These are phyloP conservation scores for Backusella psychrophila DNA, from an alignment of 192 early-diverging fungal species.

Conservation along the genomic window DNA sequence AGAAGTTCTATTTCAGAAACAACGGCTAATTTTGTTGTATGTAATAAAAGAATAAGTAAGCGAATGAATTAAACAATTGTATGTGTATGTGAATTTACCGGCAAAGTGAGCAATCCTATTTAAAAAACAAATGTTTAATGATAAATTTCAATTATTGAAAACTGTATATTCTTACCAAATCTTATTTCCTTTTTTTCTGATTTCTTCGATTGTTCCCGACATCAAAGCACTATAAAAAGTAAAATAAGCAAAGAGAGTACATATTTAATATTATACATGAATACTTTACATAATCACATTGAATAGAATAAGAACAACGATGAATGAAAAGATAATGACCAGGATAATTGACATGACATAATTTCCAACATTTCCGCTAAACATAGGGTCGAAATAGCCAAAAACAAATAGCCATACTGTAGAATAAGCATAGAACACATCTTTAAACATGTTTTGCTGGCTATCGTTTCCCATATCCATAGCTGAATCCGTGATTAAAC, in stretches of 20 bases:
- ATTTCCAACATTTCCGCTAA: background rate
- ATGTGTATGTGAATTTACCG: background rate
- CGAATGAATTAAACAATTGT: background rate
- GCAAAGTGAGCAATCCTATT: background rate
- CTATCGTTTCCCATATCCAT: background rate
- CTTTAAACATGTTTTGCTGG: background rate
- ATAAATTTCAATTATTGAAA: background rate
- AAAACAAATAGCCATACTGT: conserved; percentile 6
- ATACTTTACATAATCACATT: conserved; percentile 20
- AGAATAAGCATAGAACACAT: background rate
- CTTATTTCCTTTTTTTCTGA: background rate
- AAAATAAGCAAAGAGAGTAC: background rate
- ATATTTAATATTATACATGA: background rate
- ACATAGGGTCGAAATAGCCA: conserved; percentile 1
- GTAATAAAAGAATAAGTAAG: background rate
- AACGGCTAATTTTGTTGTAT: background rate
- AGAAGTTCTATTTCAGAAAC: background rate
- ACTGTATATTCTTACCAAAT: background rate
- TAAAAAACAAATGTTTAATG: background rate
- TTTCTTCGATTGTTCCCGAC: background rate
- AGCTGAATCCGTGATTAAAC: background rate
- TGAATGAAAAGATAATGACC: background rate
- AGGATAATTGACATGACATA: background rate
- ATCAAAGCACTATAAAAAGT: background rate
- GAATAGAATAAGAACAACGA: background rate